Base-by-base conservation (phyloP, 1,284 basidiomycete species). In the Acaromyces ingoldii region DNA sequence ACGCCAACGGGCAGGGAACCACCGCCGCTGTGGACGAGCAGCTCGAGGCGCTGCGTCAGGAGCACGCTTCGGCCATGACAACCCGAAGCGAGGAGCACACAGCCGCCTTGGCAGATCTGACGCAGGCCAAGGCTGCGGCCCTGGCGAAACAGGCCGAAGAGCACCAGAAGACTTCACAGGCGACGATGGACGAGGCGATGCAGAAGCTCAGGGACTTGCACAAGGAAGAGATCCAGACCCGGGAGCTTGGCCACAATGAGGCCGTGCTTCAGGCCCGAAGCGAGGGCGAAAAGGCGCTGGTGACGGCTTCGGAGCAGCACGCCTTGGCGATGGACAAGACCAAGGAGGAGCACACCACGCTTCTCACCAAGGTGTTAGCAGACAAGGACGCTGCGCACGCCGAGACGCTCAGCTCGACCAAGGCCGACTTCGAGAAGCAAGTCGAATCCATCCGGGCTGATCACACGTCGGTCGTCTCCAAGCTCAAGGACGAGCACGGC, bases 31-130 rank as follows among this genome's bases (percentile, higher is more conserved):
- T n/a, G n/a, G 45, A 47, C 42, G 43, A 55, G 21, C 48, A 65
- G 26, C 45, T 21, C 15, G 39, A 36, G 9, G 19, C 31, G 21
- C 38, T 54, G 11, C 42, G 46, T 25, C 25, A 55, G 26, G 51
- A 57, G 41, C 62, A 67, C 51, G 48, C 49, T 13, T 21, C 25
- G 11, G 51, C 33, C 21, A 21, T 66, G 21, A 31, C 51, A n/a
- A 34, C 47, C 25, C 39, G 54, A 15, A 49, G 22, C 1, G 40
- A 58, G 25, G 62, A 66, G 41, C 63, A 66, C 24, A 50, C 53
- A 11, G 51, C 51, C 29, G 40, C 49, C 26, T 36, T 66, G 17
- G 34, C 22, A 4, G 11, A n/a, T n/a, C n/a, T n/a, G n/a, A n/a
- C n/a, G n/a, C n/a, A n/a, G n/a, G n/a, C n/a, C n/a, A n/a, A n/a